Percentiles rank a stretch among this genome's conserved stretches.
phyloP scores from a whole-genome alignment of 352 stramenopile genomes.

The Globisporangium okanoganense region DNA sequence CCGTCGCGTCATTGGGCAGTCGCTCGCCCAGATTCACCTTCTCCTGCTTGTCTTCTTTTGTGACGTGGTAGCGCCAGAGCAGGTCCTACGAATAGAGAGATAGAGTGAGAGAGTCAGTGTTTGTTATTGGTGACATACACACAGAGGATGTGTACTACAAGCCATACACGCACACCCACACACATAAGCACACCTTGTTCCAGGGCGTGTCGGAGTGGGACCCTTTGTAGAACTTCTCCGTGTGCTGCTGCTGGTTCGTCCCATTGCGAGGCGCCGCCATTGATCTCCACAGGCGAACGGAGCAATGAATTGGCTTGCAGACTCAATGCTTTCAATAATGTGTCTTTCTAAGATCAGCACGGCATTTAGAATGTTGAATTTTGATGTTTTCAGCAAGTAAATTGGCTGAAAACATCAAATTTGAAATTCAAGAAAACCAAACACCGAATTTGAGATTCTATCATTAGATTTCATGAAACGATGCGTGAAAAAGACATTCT shows the following conservation, averaged over 20 bases:
- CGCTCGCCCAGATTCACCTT: conserved; percentile 36
- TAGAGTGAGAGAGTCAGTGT: no score
- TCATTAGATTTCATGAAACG: neutral
- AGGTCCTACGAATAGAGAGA: conserved; percentile 25
- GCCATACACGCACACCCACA: neutral
- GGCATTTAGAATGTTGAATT: neutral
- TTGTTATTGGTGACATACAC: neutral
- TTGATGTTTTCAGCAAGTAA: neutral
- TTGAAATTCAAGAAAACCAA: no score
- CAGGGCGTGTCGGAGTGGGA: conserved; percentile 46
- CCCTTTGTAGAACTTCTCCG: conserved; percentile 55
- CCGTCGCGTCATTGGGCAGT: conserved; percentile 18
- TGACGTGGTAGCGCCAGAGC: conserved; percentile 45
- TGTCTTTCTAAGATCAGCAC: conserved; percentile 1
- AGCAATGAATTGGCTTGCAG: neutral
- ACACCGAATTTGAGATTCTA: no score
- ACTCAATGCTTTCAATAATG: neutral
- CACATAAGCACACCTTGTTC: conserved; percentile 34
- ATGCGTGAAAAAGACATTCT: no score
- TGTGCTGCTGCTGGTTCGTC: conserved; percentile 1
- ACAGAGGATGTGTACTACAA: neutral
- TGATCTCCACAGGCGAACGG: neutral
- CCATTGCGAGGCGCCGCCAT: neutral
- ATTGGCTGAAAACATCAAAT: no score
- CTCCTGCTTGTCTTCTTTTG: conserved; percentile 43